A percentile compares a stretch with the other conserved stretches of the same genome.
Conservation (phyloP, 1,139 yeast species). For the Arxiozyma slooffiae region DNA sequence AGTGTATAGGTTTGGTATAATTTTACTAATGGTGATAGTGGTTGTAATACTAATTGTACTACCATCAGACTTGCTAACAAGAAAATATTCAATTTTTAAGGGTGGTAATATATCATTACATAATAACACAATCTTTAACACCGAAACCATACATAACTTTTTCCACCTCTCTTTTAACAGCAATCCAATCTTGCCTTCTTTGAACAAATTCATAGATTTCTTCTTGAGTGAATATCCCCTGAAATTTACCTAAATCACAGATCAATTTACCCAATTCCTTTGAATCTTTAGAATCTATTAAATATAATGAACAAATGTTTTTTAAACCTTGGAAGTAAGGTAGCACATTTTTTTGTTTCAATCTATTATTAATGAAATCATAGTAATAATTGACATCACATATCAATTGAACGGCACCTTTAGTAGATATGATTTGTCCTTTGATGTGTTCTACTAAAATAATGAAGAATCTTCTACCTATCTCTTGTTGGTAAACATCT, state of each 20-base stretch:
- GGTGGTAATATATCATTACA: slow-evolving; percentile 12
- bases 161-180: slow-evolving; percentile 71
- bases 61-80: too few relatives aligned
- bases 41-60: too few relatives aligned
- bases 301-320: slow-evolving; percentile 71
- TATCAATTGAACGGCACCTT: slow-evolving; percentile 74
- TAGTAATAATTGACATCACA: slow-evolving; percentile 69
- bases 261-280: slow-evolving; percentile 78
- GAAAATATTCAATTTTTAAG: not conserved
- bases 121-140: slow-evolving; percentile 45
- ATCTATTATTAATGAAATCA: slow-evolving; percentile 51
- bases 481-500: slow-evolving; percentile 87
- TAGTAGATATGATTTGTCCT: slow-evolving; percentile 58
- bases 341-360: slow-evolving; percentile 52
- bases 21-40: too few relatives aligned
- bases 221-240: slow-evolving; percentile 85
- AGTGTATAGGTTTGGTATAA: not conserved
- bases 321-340: slow-evolving; percentile 77
- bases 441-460: slow-evolving; percentile 66
- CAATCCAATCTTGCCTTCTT: slow-evolving; percentile 76
- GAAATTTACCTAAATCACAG: slow-evolving; percentile 74
- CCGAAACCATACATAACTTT: slow-evolving; percentile 92
- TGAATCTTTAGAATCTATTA: slow-evolving; percentile 65
- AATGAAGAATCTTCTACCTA: slow-evolving; percentile 77
- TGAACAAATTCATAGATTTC: slow-evolving; percentile 89